A percentile compares a stretch with the other conserved stretches of the same genome.
phyloP scores from a whole-genome alignment of 2,329 filamentous ascomycete species.

The Amauroascus niger region DNA sequence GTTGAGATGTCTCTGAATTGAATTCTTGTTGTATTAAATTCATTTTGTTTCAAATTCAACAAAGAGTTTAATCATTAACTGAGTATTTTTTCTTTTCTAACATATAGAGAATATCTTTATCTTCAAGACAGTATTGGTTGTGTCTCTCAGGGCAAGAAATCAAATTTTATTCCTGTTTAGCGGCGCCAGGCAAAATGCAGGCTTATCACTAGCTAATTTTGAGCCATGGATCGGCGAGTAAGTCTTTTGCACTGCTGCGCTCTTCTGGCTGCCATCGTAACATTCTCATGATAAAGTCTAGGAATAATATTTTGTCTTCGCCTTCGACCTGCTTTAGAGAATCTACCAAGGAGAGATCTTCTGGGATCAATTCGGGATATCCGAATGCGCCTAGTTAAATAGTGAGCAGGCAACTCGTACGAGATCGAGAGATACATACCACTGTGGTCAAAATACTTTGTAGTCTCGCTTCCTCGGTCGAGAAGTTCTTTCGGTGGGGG shows the following conservation, averaged over 20 bases:
- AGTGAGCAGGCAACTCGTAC: neutral
- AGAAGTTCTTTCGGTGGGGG: constrained; percentile 13
- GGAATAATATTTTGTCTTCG: constrained; percentile 27
- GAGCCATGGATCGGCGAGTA: constrained; percentile 26
- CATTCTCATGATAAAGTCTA: constrained; percentile 26
- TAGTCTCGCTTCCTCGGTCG: constrained; percentile 9
- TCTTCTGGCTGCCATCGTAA: constrained; percentile 28
- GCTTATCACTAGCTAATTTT: too few relatives aligned
- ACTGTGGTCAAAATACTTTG: constrained; percentile 16
- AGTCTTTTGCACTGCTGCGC: constrained; percentile 25
- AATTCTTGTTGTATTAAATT: too few relatives aligned
- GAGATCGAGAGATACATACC: neutral
- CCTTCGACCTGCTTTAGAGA: constrained; percentile 13
- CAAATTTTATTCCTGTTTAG: too few relatives aligned
- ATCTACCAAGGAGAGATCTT: constrained; percentile 5
- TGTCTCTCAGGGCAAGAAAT: too few relatives aligned
- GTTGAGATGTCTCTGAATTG: too few relatives aligned
- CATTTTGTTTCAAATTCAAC: too few relatives aligned
- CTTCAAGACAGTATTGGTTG: too few relatives aligned
- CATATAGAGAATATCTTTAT: too few relatives aligned
- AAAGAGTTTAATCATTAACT: too few relatives aligned
- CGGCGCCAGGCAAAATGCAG: too few relatives aligned
- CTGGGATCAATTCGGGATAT: constrained; percentile 5
- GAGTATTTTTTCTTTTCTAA: too few relatives aligned
- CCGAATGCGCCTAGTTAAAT: neutral